Evolutionary conservation across 2,329 filamentous ascomycete species (phyloP).

Genomic region (Endothia cerciana): DNA sequence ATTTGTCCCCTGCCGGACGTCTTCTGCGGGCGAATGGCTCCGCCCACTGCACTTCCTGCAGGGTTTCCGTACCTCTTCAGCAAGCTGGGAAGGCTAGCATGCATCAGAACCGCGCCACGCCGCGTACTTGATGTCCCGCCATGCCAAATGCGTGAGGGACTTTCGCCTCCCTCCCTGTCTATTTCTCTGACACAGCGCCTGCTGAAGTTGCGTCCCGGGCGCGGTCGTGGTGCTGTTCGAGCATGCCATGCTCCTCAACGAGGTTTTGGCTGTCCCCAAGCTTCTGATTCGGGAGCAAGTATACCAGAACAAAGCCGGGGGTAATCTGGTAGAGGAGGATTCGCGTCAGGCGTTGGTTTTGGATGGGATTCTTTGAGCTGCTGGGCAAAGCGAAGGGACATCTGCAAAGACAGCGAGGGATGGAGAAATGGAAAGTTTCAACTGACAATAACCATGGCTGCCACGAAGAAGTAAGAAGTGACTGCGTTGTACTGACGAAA

Average conservation of each 20-base stretch:
- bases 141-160: too few species aligned
- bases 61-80: too few species aligned
- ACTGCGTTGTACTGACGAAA: conserved; percentile 23
- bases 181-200: not conserved
- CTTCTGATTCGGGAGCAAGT: conserved; percentile 20
- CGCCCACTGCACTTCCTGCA: too few species aligned
- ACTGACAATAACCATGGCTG: conserved; percentile 18
- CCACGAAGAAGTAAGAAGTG: conserved; percentile 23
- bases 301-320: conserved; percentile 16
- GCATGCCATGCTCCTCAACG: conserved; percentile 16
- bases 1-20: too few species aligned
- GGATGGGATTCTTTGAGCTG: not conserved
- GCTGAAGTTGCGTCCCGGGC: not conserved
- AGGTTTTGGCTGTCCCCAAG: conserved; percentile 16
- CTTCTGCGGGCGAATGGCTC: too few species aligned
- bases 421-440: not conserved
- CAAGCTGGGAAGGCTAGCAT: too few species aligned
- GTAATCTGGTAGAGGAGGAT: not conserved
- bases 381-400: too few species aligned
- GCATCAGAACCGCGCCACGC: too few species aligned
- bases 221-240: not conserved
- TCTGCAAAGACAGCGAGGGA: too few species aligned
- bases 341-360: not conserved
- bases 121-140: too few species aligned
- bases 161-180: too few species aligned